Conservation (phyloP, 352 stramenopile species). For the Globisporangium ultimum region DNA sequence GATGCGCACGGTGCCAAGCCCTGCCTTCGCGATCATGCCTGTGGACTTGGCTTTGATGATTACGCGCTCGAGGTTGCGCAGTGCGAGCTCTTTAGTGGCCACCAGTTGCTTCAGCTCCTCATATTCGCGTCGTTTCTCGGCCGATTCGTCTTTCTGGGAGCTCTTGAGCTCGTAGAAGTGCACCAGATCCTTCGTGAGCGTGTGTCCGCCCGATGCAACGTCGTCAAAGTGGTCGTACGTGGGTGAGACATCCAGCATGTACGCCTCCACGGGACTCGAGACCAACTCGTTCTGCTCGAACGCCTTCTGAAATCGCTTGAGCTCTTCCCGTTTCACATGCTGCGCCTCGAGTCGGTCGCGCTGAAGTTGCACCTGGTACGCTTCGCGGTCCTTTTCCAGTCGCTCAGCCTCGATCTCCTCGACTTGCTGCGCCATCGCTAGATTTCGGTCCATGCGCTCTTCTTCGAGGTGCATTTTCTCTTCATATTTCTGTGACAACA, state of each 20-base stretch:
- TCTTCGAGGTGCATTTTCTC: conserved; percentile 25
- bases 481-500: conserved; percentile 43
- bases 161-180: conserved; percentile 63
- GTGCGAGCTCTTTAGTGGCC: conserved; percentile 32
- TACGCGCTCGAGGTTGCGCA: conserved; percentile 64
- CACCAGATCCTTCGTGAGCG: conserved; percentile 43
- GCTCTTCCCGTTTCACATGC: conserved; percentile 43
- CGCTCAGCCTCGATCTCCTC: conserved; percentile 47
- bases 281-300: conserved; percentile 67
- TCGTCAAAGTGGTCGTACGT: conserved; percentile 36
- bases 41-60: conserved; percentile 56
- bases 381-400: conserved; percentile 35
- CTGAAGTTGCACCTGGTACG: conserved; percentile 44
- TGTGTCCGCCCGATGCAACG: conserved; percentile 26
- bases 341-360: conserved; percentile 40
- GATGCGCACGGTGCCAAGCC: conserved; percentile 64
- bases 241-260: conserved; percentile 39
- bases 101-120: conserved; percentile 22
- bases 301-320: conserved; percentile 54
- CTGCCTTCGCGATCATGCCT: conserved; percentile 70
- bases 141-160: conserved; percentile 43
- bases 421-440: conserved; percentile 35
- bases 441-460: conserved; percentile 33
- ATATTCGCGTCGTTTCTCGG: conserved; percentile 29
- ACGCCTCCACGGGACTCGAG: conserved; percentile 55